A percentile compares a stretch with the other conserved stretches of the same genome.
These are phyloP conservation scores for Umbelopsis ramanniana DNA, from an alignment of 192 early-diverging fungal genomes.

Conservation along the genomic window DNA sequence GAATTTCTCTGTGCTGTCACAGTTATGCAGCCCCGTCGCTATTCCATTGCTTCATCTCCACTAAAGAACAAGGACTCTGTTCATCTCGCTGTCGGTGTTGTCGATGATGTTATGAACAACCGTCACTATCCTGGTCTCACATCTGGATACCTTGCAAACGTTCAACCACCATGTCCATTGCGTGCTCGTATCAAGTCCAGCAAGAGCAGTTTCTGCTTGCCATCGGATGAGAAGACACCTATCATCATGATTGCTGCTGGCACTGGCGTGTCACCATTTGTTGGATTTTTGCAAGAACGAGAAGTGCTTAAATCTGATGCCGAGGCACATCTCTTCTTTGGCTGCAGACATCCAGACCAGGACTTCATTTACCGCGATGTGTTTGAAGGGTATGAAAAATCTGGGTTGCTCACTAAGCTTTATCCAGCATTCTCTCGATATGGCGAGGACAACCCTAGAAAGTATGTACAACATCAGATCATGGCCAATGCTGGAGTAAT, in stretches of 20 bases:
- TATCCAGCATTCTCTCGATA: conserved; percentile 70
- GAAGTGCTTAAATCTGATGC: conserved; percentile 16
- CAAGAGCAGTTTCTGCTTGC: conserved; percentile 64
- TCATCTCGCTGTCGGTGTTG: conserved; percentile 36
- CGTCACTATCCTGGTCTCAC: conserved; percentile 40
- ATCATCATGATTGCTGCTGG: conserved; percentile 92
- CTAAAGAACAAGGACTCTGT: conserved; percentile 35
- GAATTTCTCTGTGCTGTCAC: conserved; percentile 47
- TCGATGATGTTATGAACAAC: conserved; percentile 35
- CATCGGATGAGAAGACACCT: conserved; percentile 55
- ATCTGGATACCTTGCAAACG: conserved; percentile 32
- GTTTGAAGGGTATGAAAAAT: conserved; percentile 49
- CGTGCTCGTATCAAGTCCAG: conserved; percentile 37
- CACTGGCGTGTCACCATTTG: conserved; percentile 92
- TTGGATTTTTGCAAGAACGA: conserved; percentile 73
- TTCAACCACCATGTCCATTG: background rate
- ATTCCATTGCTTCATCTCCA: conserved; percentile 81
- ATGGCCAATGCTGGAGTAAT: conserved; percentile 31
- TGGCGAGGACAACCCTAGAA: conserved; percentile 50
- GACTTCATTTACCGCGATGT: conserved; percentile 77
- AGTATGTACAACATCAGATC: conserved; percentile 43
- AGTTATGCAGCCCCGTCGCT: conserved; percentile 79
- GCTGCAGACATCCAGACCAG: conserved; percentile 69
- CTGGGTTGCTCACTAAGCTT: conserved; percentile 62
- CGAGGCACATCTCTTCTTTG: conserved; percentile 72